Evolutionary conservation across 2,329 filamentous ascomycete species (phyloP).

Genomic region (Beauveria medogensis): DNA sequence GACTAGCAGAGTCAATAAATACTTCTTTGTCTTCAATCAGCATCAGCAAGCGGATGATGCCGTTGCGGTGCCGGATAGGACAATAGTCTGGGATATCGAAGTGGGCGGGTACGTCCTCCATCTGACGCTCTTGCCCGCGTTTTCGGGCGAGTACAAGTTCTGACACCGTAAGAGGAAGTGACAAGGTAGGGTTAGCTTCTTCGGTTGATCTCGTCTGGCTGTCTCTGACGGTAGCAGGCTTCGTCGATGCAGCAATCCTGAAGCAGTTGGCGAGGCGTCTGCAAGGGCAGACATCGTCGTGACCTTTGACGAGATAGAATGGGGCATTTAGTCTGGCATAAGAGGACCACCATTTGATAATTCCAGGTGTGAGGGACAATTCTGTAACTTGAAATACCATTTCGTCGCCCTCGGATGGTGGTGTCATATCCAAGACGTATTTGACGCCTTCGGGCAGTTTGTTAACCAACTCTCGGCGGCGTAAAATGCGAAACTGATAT

Average conservation of each 20-base stretch:
- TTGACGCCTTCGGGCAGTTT: conserved; percentile 36
- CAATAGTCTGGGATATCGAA: conserved; percentile 51
- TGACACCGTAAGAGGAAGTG: neutral
- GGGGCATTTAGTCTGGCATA: conserved; percentile 24
- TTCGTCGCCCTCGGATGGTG: conserved; percentile 53
- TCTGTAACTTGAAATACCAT: conserved; percentile 51
- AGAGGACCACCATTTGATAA: conserved; percentile 47
- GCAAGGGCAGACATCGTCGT: conserved; percentile 34
- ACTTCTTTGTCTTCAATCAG: conserved; percentile 47
- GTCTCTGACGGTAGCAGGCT: neutral
- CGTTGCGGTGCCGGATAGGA: conserved; percentile 51
- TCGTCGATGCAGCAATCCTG: neutral
- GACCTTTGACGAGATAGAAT: conserved; percentile 27
- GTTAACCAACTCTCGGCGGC: conserved; percentile 28
- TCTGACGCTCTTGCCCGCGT: neutral
- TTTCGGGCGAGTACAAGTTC: neutral
- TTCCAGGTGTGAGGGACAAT: conserved; percentile 46
- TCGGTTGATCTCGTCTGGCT: too few relatives aligned
- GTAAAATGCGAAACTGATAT: conserved; percentile 31
- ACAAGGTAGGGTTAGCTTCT: neutral
- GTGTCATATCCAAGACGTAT: conserved; percentile 57
- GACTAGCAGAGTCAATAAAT: conserved; percentile 54
- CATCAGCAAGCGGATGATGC: conserved; percentile 55
- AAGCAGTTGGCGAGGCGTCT: neutral
- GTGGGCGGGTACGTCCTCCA: conserved; percentile 18